A percentile compares a stretch with the other conserved stretches of the same genome.
Evolutionary conservation across 768 basidiomycete genomes (phyloP).

Genomic region (Panaeolus papilionaceus): DNA sequence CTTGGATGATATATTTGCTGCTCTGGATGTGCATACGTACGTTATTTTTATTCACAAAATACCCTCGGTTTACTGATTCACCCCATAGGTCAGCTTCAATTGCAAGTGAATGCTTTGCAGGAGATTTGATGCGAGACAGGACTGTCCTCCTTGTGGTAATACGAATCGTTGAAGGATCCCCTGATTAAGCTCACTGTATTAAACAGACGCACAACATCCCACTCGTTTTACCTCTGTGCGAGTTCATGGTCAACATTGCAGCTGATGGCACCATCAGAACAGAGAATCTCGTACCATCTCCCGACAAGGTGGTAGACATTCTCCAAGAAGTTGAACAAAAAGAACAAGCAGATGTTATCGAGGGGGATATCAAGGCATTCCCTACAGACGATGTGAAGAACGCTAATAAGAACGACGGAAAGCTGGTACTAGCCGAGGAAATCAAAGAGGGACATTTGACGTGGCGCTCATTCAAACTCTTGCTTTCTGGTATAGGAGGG

Average conservation of each 20-base stretch:
- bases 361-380: conserved; percentile 25
- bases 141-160: conserved; percentile 80
- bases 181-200: not conserved
- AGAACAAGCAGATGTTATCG: conserved; percentile 32
- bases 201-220: conserved; percentile 51
- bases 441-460: conserved; percentile 43
- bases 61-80: conserved; percentile 63
- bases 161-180: conserved; percentile 57
- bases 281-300: conserved; percentile 50
- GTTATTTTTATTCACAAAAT: conserved; percentile 55
- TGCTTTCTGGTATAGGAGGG: conserved; percentile 42
- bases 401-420: conserved; percentile 47
- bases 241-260: conserved; percentile 59
- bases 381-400: no score
- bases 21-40: conserved; percentile 50
- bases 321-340: conserved; percentile 34
- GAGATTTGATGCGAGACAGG: conserved; percentile 71
- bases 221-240: conserved; percentile 53
- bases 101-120: conserved; percentile 75
- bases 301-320: conserved; percentile 39
- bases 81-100: conserved; percentile 73
- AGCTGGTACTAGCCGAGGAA: conserved; percentile 67
- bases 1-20: conserved; percentile 73
- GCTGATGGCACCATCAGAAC: conserved; percentile 55
- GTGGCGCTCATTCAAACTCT: conserved; percentile 39